These are phyloP conservation scores for Neurospora crassa DNA, from an alignment of 2,329 filamentous ascomycete genomes.

Conservation along the genomic window DNA sequence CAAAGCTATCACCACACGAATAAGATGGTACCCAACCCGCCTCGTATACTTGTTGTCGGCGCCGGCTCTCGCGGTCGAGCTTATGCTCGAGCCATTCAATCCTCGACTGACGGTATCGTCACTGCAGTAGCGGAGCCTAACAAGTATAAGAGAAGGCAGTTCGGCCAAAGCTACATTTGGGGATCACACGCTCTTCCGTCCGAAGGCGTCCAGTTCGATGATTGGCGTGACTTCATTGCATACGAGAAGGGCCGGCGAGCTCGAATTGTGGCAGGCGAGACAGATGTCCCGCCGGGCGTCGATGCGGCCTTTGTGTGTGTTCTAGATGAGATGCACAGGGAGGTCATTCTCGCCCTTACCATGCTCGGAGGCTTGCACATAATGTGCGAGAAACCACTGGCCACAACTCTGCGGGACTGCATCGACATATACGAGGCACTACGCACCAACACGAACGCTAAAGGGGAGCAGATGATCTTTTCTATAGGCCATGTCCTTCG, in stretches of 20 bases:
- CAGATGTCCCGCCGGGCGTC: conserved; percentile 40
- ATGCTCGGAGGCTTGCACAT: conserved; percentile 63
- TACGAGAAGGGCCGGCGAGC: conserved; percentile 59
- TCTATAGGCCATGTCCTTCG: conserved; percentile 89
- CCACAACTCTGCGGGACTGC: conserved; percentile 69
- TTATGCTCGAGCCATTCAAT: conserved; percentile 61
- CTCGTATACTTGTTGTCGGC: conserved; percentile 69
- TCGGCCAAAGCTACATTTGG: conserved; percentile 70
- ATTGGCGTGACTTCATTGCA: conserved; percentile 67
- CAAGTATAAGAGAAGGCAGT: conserved; percentile 60
- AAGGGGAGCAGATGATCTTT: conserved; percentile 47
- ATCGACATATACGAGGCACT: conserved; percentile 60
- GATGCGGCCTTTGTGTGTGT: conserved; percentile 59
- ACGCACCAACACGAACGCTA: conserved; percentile 24
- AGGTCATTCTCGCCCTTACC: conserved; percentile 67
- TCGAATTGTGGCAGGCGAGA: conserved; percentile 38
- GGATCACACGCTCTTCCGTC: conserved; percentile 31
- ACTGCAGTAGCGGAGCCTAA: conserved; percentile 75
- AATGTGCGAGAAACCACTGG: conserved; percentile 92
- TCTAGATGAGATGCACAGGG: conserved; percentile 78
- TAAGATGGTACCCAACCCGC: conserved; percentile 37
- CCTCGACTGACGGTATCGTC: conserved; percentile 57
- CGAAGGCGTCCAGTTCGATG: conserved; percentile 58
- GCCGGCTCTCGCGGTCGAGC: conserved; percentile 69
- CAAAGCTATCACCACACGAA: conserved; percentile 1